A percentile compares a stretch with the other conserved stretches of the same genome.
Conservation (phyloP, 768 basidiomycete genomes). For the Pleurotus tuoliensis region DNA sequence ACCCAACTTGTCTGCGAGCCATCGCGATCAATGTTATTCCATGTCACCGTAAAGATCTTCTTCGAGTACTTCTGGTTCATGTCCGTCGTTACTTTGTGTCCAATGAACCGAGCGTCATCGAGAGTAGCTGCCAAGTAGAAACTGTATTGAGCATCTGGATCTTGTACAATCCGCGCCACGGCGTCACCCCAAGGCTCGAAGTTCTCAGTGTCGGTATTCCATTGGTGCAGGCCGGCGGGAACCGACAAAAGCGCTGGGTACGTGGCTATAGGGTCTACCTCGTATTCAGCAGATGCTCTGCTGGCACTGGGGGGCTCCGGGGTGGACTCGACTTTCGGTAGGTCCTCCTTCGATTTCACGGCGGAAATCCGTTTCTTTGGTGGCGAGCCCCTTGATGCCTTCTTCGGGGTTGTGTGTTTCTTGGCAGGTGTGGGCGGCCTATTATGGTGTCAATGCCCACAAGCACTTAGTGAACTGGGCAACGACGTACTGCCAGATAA, state of each 20-base stretch:
- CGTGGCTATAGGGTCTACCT: slow-evolving; percentile 1
- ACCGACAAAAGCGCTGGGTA: slow-evolving; percentile 28
- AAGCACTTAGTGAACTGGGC: not conserved
- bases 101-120: slow-evolving; percentile 46
- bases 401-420: not conserved
- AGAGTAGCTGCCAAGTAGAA: slow-evolving; percentile 59
- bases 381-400: not conserved
- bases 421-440: slow-evolving; percentile 29
- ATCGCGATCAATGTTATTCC: slow-evolving; percentile 69
- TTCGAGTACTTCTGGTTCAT: slow-evolving; percentile 71
- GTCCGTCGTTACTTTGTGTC: slow-evolving; percentile 59
- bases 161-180: slow-evolving; percentile 48
- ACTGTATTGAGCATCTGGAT: slow-evolving; percentile 39
- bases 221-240: slow-evolving; percentile 58
- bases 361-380: not conserved
- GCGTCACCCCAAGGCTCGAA: slow-evolving; percentile 51
- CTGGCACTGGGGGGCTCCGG: not conserved
- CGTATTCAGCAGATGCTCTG: not conserved
- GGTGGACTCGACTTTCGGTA: not conserved
- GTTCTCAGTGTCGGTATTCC: slow-evolving; percentile 46
- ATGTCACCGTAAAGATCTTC: slow-evolving; percentile 73
- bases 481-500: slow-evolving; percentile 71
- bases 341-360: not conserved
- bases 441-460: not conserved
- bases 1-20: slow-evolving; percentile 75